Conservation (phyloP, 2,329 filamentous ascomycete genomes). For the Beauveria caledonica region DNA sequence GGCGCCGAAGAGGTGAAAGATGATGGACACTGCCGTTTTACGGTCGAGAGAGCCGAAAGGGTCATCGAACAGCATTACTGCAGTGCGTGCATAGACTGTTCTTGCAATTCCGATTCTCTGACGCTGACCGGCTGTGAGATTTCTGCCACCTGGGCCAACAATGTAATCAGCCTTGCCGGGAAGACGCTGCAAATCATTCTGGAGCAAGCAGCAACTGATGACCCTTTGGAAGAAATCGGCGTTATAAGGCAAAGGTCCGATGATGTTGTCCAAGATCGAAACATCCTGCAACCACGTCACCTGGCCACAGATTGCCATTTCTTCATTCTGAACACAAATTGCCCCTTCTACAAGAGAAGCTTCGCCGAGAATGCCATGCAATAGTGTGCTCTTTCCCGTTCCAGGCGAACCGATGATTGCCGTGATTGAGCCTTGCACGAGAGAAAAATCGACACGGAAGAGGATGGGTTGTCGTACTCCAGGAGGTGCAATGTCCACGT, state of each 20-base stretch:
- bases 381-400: slow-evolving; percentile 1
- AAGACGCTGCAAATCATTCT: not conserved
- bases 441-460: slow-evolving; percentile 5
- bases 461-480: slow-evolving; percentile 1
- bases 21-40: slow-evolving; percentile 5
- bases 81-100: slow-evolving; percentile 3
- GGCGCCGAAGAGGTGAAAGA: slow-evolving; percentile 5
- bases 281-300: not conserved
- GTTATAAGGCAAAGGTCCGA: slow-evolving; percentile 2
- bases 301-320: slow-evolving; percentile 6
- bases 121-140: slow-evolving; percentile 2
- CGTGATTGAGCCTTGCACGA: not conserved
- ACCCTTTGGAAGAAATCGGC: slow-evolving; percentile 3
- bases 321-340: not conserved
- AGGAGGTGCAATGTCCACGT: slow-evolving; percentile 2
- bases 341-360: slow-evolving; percentile 2
- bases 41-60: slow-evolving; percentile 1
- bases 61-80: slow-evolving; percentile 8
- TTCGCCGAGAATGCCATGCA: slow-evolving; percentile 7
- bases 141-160: not conserved
- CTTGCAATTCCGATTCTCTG: slow-evolving; percentile 3
- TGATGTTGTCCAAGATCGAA: slow-evolving; percentile 6
- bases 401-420: not conserved
- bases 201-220: not conserved
- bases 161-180: not conserved